Evolutionary conservation across 257 asterid genomes (phyloP), one percentile per base, ranked within the genome.

Genomic region (Fraxinus cuspidata): DNA sequence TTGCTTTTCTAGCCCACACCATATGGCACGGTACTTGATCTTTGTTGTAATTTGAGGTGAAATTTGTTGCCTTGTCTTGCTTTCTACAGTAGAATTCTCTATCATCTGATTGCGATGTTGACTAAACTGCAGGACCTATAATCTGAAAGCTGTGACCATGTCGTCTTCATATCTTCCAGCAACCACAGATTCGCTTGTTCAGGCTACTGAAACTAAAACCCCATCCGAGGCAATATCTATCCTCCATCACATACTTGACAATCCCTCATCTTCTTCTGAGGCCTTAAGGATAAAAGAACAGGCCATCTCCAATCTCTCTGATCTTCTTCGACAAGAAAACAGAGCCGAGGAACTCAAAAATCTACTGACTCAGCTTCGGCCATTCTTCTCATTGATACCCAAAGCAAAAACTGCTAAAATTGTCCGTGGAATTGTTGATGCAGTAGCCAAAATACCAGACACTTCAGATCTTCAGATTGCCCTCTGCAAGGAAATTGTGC

Each of bases 391-490:
- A 63, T 81, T 89, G 83, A 89, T 89, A 76, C 91, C 93, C 5
- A 89, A 89, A 78, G 93, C 93, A 11, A 89, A 89, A 86, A 89
- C 93, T 71, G 93, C 93, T n/a, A 89, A 89, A 79, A 85, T 89
- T 10, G 93, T 89, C 34, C 90, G 93, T 31, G 74, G 71, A 18
- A 84, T 89, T 32, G 76, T 89, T 42, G 93, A 89, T 70, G 74
- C 93, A 49, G 91, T 89, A 32, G 89, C 91, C 70, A 89, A 89
- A 80, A 84, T 89, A 29, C 93, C 93, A 21, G 87, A 86, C 16
- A 87, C 93, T 1, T 87, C 90, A 3, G 89, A 85, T 72, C 93
- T 89, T 42, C 93, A 89, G 75, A 78, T 89, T 73, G 73, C 93
- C 47, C 91, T 89, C 28, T 89, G 93, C 86, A 87, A 87, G 82